Percentiles rank a stretch among this genome's conserved stretches.
These are phyloP conservation scores for Orbilia brochopaga DNA, from an alignment of 2,329 filamentous ascomycete genomes.

Conservation along the genomic window DNA sequence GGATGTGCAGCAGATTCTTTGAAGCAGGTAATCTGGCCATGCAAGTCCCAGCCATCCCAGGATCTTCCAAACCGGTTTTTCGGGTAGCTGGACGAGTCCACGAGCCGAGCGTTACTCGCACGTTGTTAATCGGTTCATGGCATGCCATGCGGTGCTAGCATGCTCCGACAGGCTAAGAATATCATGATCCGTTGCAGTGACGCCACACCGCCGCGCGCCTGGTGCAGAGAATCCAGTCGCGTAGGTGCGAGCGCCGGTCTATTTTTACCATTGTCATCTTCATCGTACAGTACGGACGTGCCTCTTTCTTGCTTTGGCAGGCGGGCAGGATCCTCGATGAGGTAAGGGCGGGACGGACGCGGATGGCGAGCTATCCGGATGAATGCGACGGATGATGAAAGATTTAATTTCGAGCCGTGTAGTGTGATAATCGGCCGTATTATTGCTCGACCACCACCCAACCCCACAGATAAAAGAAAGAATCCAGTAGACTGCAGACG, in stretches of 20 bases:
- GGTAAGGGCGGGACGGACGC: neutral
- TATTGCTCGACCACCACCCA: neutral
- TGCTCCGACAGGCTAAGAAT: slow-evolving; percentile 4
- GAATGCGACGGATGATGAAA: slow-evolving; percentile 26
- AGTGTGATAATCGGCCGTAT: neutral
- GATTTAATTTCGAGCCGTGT: slow-evolving; percentile 27
- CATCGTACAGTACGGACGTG: too few species aligned
- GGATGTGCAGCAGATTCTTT: neutral
- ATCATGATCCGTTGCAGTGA: slow-evolving; percentile 3
- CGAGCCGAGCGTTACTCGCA: neutral
- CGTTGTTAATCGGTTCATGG: too few species aligned
- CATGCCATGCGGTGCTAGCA: neutral
- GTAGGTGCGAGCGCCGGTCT: neutral
- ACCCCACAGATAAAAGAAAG: neutral
- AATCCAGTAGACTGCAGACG: neutral
- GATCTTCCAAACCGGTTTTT: neutral
- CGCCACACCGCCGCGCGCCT: slow-evolving; percentile 8
- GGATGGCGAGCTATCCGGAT: slow-evolving; percentile 8
- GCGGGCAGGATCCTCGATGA: too few species aligned
- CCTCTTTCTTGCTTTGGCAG: too few species aligned
- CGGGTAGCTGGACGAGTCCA: neutral
- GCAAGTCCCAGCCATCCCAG: neutral
- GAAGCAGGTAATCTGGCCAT: neutral
- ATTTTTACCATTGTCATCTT: neutral
- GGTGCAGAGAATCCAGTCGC: neutral